A percentile compares a stretch with the other conserved stretches of the same genome.
Conservation (phyloP, 192 early-diverging fungal species). For the Umbelopsis vinacea region DNA sequence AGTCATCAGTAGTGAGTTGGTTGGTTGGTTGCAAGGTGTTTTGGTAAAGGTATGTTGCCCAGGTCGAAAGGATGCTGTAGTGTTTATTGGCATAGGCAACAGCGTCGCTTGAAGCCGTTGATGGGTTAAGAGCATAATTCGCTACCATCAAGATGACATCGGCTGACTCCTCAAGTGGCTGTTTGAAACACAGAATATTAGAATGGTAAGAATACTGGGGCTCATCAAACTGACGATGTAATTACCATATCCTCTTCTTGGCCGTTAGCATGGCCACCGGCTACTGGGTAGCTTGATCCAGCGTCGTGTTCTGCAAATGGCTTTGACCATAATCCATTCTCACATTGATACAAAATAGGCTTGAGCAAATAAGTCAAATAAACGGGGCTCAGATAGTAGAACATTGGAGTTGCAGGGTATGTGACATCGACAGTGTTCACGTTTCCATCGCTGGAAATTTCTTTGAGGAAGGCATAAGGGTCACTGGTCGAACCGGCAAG, state of each 20-base stretch:
- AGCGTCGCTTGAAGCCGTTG: slow-evolving; percentile 3
- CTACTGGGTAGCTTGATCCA: slow-evolving; percentile 12
- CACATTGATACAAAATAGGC: neutral
- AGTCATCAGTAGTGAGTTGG: slow-evolving; percentile 23
- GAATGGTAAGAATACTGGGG: neutral
- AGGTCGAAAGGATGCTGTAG: neutral
- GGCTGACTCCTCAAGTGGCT: slow-evolving; percentile 12
- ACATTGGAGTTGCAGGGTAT: slow-evolving; percentile 8
- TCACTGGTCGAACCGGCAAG: neutral
- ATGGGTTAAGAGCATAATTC: slow-evolving; percentile 5
- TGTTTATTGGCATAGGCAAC: neutral
- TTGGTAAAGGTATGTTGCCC: slow-evolving; percentile 6
- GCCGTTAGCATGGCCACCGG: slow-evolving; percentile 7
- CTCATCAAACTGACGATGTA: too few relatives aligned
- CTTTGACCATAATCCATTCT: slow-evolving; percentile 15
- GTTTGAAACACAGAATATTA: neutral
- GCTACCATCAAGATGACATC: slow-evolving; percentile 14
- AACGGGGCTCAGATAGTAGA: slow-evolving; percentile 9
- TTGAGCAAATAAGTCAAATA: slow-evolving; percentile 19
- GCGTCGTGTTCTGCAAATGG: neutral
- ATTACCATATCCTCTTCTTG: slow-evolving; percentile 14
- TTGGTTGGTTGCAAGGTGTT: slow-evolving; percentile 8
- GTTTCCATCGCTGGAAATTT: slow-evolving; percentile 23
- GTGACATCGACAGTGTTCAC: slow-evolving; percentile 22
- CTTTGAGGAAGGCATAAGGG: slow-evolving; percentile 11